phyloP scores from a whole-genome alignment of 192 early-diverging fungal genomes.

The Umbelopsis ramanniana region DNA sequence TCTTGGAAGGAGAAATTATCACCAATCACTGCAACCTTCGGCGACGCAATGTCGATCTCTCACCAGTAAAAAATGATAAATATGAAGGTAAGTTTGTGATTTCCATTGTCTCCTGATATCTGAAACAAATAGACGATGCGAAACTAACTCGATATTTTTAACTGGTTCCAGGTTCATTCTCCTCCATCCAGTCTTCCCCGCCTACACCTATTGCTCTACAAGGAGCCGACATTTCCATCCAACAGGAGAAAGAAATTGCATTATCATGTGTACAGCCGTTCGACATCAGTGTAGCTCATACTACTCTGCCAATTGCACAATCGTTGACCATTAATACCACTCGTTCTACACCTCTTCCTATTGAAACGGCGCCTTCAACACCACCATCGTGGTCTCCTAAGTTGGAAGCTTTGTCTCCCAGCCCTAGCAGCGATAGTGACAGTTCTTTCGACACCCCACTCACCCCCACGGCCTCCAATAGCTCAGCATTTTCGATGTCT shows the following conservation, averaged over 20 bases:
- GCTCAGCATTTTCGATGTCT: not conserved
- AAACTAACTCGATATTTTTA: not conserved
- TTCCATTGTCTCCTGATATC: not conserved
- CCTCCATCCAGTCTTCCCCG: not conserved
- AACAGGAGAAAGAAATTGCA: not conserved
- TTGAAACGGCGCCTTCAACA: not conserved
- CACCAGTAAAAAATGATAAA: conserved; percentile 2
- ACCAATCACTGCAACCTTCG: not conserved
- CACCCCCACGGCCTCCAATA: not conserved
- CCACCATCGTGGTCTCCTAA: not conserved
- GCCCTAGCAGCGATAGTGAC: conserved; percentile 13
- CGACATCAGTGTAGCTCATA: not conserved
- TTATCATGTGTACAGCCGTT: not conserved
- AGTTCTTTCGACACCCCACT: not conserved
- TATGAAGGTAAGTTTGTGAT: conserved; percentile 8
- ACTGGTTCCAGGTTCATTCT: conserved; percentile 17
- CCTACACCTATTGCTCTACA: not conserved
- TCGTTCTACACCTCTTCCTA: not conserved
- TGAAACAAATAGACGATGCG: not conserved
- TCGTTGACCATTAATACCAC: not conserved
- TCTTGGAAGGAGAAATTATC: not conserved
- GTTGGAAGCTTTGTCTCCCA: not conserved
- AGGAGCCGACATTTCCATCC: not conserved
- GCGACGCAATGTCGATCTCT: conserved; percentile 16
- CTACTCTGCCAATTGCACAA: no score